A percentile compares a stretch with the other conserved stretches of the same genome.
Evolutionary conservation across 2,329 filamentous ascomycete species (phyloP).

Genomic region (Elsinoe fawcettii): DNA sequence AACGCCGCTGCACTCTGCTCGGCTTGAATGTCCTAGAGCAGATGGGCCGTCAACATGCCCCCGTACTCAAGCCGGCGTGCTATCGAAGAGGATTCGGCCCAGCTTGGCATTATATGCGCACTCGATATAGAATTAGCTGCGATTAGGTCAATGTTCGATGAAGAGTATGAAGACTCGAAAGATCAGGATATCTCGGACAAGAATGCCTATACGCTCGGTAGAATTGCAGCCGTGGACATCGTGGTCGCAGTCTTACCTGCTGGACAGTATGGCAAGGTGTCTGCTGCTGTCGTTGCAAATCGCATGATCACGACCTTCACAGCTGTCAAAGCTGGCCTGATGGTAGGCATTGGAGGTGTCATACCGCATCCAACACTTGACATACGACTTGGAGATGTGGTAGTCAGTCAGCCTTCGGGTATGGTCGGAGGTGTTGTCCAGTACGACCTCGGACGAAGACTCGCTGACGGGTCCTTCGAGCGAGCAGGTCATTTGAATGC

Average conservation of each 20-base stretch:
- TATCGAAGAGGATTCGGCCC: background rate
- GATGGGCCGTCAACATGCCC: background rate
- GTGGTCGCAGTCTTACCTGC: conserved; percentile 20
- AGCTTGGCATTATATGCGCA: conserved; percentile 15
- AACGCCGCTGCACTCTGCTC: too few species aligned
- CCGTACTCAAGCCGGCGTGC: background rate
- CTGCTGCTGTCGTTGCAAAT: conserved; percentile 18
- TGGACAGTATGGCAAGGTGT: conserved; percentile 16
- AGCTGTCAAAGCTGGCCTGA: conserved; percentile 18
- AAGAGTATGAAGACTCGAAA: conserved; percentile 15
- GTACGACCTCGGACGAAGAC: conserved; percentile 23
- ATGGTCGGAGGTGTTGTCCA: conserved; percentile 23
- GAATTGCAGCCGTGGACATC: conserved; percentile 17
- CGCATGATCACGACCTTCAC: conserved; percentile 18
- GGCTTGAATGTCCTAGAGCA: too few species aligned
- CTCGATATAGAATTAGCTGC: conserved; percentile 20
- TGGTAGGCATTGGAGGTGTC: conserved; percentile 24
- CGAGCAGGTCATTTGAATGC: conserved; percentile 18
- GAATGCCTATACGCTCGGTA: conserved; percentile 19
- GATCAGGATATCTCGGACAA: conserved; percentile 6
- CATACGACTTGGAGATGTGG: conserved; percentile 24
- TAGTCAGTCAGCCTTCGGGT: conserved; percentile 21
- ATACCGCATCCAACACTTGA: conserved; percentile 18
- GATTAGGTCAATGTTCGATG: conserved; percentile 19
- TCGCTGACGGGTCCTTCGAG: conserved; percentile 9